A percentile compares a stretch with the other conserved stretches of the same genome.
phyloP scores from a whole-genome alignment of 108 stramenopile genomes.

The Discostella stelligeroides region DNA sequence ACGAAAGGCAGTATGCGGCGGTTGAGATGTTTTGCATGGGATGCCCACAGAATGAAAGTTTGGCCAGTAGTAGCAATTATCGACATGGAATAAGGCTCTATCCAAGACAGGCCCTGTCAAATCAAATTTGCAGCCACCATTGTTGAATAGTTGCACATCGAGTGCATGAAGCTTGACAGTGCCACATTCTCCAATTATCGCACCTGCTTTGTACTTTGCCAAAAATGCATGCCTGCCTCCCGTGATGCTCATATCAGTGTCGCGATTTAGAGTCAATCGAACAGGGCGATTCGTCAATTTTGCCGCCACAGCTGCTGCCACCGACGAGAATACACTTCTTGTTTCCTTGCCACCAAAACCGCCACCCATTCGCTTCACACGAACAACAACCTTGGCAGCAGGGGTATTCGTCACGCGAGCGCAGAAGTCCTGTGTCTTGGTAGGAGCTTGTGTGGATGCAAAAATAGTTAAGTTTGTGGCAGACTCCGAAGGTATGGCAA shows the following conservation, averaged over 20 bases:
- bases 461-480: constrained; percentile 84
- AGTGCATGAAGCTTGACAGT: constrained; percentile 71
- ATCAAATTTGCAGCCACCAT: constrained; percentile 89
- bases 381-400: constrained; percentile 84
- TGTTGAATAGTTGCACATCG: constrained; percentile 83
- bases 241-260: constrained; percentile 94
- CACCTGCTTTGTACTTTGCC: constrained; percentile 86
- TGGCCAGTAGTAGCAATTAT: constrained; percentile 89
- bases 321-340: constrained; percentile 84
- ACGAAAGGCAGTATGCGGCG: constrained; percentile 92
- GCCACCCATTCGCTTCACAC: constrained; percentile 94
- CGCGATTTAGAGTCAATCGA: constrained; percentile 84
- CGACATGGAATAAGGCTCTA: constrained; percentile 91
- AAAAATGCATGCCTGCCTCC: constrained; percentile 86
- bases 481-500: constrained; percentile 88
- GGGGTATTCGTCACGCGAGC: constrained; percentile 83
- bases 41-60: constrained; percentile 76
- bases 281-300: constrained; percentile 82
- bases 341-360: constrained; percentile 96
- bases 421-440: constrained; percentile 88
- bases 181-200: constrained; percentile 68
- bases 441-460: constrained; percentile 90
- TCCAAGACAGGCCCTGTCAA: constrained; percentile 90
- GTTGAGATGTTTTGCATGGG: constrained; percentile 90
- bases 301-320: constrained; percentile 89